Base-by-base conservation (phyloP, 1,139 yeast species). In the Taphrina sp. region DNA sequence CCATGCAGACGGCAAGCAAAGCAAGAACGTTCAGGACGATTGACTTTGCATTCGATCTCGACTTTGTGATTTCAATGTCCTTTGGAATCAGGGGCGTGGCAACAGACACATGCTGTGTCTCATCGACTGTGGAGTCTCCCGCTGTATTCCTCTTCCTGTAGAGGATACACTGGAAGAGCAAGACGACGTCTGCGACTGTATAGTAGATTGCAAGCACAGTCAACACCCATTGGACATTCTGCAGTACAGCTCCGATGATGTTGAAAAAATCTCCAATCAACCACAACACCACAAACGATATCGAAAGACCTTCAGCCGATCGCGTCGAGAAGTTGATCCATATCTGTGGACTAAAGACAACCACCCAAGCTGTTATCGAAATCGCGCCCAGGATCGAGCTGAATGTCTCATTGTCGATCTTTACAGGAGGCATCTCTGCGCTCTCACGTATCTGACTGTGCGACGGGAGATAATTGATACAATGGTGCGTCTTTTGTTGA, bases 131-230 rank as follows among this genome's bases (percentile, higher is more conserved):
- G 5, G 22, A 28, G 4, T 29, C 36, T 22, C 37, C 29, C 42
- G 49, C 56, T 17, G 36, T 52, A n/a, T n/a, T n/a, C 23, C 49
- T 33, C 8, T 20, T 16, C 14, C 60, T 54, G 61, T 73, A 73
- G 69, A 85, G 85, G 41, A 77, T 64, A 66, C 81, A 85, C 14
- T 88, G 82, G 5, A 69, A 64, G 20, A 86, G 74, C 70, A 85
- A 80, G 65, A 83, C 68, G 22, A 75, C 67, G 67, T 92, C 98
- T 0, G 97, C 97, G 29, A 85, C 70, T 0, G 97, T 89, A 68
- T 92, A 92, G 70, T 90, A 92, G 0, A 90, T 77, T 2, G 97
- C 96, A 61, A 92, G 76, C 5, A 90, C 79, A 22, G 62, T 53
- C 36, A 85, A 89, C 63, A 84, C 83, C 1, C 90, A 86, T 51